These are phyloP conservation scores for Neurospora tetraspora DNA, from an alignment of 495 filamentous ascomycete species.

Conservation along the genomic window DNA sequence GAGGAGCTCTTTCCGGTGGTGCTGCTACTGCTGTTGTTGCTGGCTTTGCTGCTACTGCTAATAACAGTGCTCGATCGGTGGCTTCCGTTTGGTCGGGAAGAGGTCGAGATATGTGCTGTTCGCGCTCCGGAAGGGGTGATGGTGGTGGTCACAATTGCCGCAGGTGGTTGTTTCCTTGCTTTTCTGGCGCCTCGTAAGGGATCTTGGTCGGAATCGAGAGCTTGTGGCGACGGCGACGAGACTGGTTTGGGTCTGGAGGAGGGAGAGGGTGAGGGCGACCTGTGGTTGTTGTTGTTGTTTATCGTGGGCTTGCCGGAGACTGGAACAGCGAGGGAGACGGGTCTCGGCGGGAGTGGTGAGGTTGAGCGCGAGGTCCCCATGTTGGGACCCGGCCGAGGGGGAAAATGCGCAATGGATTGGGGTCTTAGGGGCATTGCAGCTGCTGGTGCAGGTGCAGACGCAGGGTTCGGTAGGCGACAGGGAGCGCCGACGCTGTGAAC, in stretches of 20 bases:
- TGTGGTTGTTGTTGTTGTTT: background rate
- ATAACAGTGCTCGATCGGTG: background rate
- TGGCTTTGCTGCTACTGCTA: conserved; percentile 2
- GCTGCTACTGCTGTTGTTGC: background rate
- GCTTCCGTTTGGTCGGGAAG: background rate
- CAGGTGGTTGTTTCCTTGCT: conserved; percentile 13
- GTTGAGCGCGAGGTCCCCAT: background rate
- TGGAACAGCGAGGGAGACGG: background rate
- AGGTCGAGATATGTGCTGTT: conserved; percentile 23
- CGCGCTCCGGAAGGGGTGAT: conserved; percentile 12
- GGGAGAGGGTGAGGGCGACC: background rate
- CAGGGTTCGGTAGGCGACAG: background rate
- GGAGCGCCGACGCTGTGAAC: background rate
- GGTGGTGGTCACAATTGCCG: conserved; percentile 23
- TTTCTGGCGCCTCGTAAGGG: background rate
- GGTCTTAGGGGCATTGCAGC: conserved; percentile 1
- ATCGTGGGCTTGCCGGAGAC: conserved; percentile 6
- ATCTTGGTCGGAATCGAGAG: background rate
- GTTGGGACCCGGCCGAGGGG: background rate
- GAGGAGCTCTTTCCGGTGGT: background rate
- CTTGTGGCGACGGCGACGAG: background rate
- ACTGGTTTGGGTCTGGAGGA: background rate
- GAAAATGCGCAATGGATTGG: background rate
- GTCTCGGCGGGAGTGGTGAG: conserved; percentile 1
- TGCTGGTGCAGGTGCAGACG: background rate